Evolutionary conservation across 2,329 filamentous ascomycete genomes (phyloP), one percentile per base, ranked within the genome.

Genomic region (Cercospora nicotianae): DNA sequence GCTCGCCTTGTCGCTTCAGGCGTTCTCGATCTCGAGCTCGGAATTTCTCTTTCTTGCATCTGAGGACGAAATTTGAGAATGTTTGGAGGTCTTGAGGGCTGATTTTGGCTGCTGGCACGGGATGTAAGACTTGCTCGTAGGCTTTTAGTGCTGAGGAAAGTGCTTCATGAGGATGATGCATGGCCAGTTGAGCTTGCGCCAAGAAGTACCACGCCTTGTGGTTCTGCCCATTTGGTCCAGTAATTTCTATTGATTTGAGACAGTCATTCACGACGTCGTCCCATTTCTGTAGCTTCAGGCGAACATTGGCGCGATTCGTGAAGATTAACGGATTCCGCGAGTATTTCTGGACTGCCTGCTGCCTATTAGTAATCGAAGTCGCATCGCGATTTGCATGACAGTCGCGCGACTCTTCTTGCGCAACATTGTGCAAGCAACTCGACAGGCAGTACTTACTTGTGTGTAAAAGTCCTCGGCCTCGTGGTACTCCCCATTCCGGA

Each of bases 41-140:
- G 92, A 95, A 98, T 45, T 91, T 88, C 70, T 90, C 89, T 79
- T 94, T 94, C 80, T 96, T 96, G 75, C 92, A 93, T 66, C 85
- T 85, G 23, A 97, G 83, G 0, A 97, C 91, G 16, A 91, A 86
- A 16, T 84, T 83, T 0, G 91, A 93, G 55, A 97, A 78, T 1
- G 77, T 75, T 26, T 76, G 75, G 1, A 80, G 69, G 39, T 78
- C 77, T 18, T 73, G 73, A 0, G 74, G 72, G 4, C 75, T 76
- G 18, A 75, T 76, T 33, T 76, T 87, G 23, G 89, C 86, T 23
- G 87, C 84, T 0, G 94, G 86, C 42, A 90, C 90, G 18, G 78
- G 77, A 26, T 77, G 68, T 36, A 75, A 73, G 7, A 78, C 77
- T 71, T 78, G 77, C 12, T 87, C 81, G 80, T 97, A 96, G 8